Evolutionary conservation across 345 rosid genomes (phyloP), one percentile per base, ranked within the genome.

Genomic region (Hibiscus trionum): DNA sequence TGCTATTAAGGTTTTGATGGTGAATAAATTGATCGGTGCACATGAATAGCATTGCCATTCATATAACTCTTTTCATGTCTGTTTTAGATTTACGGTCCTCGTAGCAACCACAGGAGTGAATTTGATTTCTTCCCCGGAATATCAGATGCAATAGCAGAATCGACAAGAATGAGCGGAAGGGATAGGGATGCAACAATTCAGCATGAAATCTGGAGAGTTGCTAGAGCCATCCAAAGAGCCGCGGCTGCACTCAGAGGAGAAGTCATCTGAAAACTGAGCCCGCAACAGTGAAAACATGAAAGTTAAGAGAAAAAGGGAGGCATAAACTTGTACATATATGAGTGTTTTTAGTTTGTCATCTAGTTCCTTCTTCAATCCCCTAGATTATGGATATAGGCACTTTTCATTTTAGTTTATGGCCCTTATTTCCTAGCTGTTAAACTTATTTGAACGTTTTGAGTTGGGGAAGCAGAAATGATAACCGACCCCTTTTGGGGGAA

Each of bases 181-280:
- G 73, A 82, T 1, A 58, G 68, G 73, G 64, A 73, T 31, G 73
- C 42, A 52, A 85, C 77, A 58, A 78, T 92, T 37, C 85, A 88
- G 76, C 99, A 90, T 49, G 93, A 95, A 83, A 79, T 89, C 50
- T 92, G 99, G 99, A 89, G 93, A 78, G 93, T 86, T n/a, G 82
- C 86, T 14, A 90, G 99, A 77, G 97, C 94, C 72, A 87, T 95
- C 66, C 86, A 83, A 74, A 87, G 97, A 75, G 93, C 92, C 72
- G 89, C 97, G 42, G 58, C 65, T 80, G 94, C 87, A 79, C 96
- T 95, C 4, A 79, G 67, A 79, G 99, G 97, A 60, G 79, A 80
- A 27, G 75, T 81, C 62, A 73, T 77, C 27, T 83, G 83, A 85
- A 73, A 7, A 7, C 10, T 37, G 42, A 37, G 1, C 44, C 44